These are phyloP conservation scores for Verticillium isaacii DNA, from an alignment of 2,329 filamentous ascomycete species.

Conservation along the genomic window DNA sequence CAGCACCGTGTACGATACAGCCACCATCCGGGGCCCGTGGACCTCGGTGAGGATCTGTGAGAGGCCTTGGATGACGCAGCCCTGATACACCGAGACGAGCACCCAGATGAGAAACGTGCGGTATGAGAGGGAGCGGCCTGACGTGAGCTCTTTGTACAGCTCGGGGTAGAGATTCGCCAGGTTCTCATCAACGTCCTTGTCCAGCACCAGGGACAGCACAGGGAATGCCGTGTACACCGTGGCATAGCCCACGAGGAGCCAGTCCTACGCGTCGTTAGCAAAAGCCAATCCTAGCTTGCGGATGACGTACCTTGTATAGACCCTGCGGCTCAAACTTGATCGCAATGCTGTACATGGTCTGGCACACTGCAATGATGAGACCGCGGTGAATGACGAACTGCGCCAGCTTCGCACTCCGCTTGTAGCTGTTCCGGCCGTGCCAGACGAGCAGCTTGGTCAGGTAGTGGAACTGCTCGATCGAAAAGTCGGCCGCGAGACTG, in stretches of 20 bases:
- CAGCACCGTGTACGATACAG: conserved; percentile 86
- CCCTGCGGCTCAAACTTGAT: conserved; percentile 90
- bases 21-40: conserved; percentile 71
- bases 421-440: conserved; percentile 97
- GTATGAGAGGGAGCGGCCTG: conserved; percentile 81
- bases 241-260: conserved; percentile 94
- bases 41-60: conserved; percentile 82
- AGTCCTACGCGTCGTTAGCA: conserved; percentile 53
- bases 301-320: conserved; percentile 64
- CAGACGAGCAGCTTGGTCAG: conserved; percentile 96
- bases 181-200: conserved; percentile 91
- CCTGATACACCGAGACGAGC: conserved; percentile 90
- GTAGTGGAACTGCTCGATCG: conserved; percentile 91
- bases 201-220: conserved; percentile 88
- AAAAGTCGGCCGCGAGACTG: conserved; percentile 92
- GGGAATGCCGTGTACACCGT: conserved; percentile 93
- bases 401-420: conserved; percentile 87
- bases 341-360: conserved; percentile 96
- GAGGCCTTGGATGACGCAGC: conserved; percentile 90
- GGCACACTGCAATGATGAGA: conserved; percentile 89
- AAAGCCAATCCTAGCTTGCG: neutral
- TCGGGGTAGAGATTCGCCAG: conserved; percentile 94
- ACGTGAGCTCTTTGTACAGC: conserved; percentile 94
- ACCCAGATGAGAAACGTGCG: conserved; percentile 97
- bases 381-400: conserved; percentile 98